Percentiles rank a stretch among this genome's conserved stretches.
These are phyloP conservation scores for Paramecium pentaurelia DNA, from an alignment of 73 alveolate species.

Conservation along the genomic window DNA sequence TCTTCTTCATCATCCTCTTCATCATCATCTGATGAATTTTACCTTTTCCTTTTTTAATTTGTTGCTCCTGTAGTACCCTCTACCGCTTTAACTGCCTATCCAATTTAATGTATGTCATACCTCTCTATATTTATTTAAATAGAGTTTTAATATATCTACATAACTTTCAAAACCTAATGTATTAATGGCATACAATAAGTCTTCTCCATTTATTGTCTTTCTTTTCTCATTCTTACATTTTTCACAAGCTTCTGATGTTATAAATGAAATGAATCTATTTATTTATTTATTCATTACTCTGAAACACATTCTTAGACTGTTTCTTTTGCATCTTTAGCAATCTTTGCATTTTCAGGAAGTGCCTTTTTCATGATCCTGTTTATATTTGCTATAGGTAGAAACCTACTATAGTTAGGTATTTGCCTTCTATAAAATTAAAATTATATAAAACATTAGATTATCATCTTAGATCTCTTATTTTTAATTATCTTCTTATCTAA, in stretches of 20 bases:
- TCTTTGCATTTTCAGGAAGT: conserved; percentile 93
- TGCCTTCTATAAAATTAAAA: not conserved
- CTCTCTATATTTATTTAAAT: conserved; percentile 84
- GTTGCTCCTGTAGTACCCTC: conserved; percentile 47
- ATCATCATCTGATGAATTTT: conserved; percentile 38
- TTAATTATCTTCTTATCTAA: not conserved
- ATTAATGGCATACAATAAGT: conserved; percentile 87
- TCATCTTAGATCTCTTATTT: conserved; percentile 35
- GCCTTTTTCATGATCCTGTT: conserved; percentile 96
- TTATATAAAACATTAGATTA: not conserved
- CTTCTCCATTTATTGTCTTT: conserved; percentile 97
- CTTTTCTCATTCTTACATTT: conserved; percentile 94
- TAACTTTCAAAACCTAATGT: conserved; percentile 95
- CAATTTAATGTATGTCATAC: conserved; percentile 24
- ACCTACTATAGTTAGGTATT: conserved; percentile 65
- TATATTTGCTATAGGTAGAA: conserved; percentile 96
- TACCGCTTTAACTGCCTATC: conserved; percentile 60
- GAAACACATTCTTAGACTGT: conserved; percentile 97
- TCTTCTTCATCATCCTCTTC: conserved; percentile 67
- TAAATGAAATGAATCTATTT: conserved; percentile 65
- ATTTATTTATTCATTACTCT: conserved; percentile 81
- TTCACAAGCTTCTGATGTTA: conserved; percentile 92
- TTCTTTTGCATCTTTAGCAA: conserved; percentile 96
- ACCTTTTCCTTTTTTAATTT: not conserved
- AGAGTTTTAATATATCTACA: conserved; percentile 80